Evolutionary conservation across 176 grass and related monocot genomes (phyloP).

Genomic region (bread wheat (Triticum aestivum)): DNA sequence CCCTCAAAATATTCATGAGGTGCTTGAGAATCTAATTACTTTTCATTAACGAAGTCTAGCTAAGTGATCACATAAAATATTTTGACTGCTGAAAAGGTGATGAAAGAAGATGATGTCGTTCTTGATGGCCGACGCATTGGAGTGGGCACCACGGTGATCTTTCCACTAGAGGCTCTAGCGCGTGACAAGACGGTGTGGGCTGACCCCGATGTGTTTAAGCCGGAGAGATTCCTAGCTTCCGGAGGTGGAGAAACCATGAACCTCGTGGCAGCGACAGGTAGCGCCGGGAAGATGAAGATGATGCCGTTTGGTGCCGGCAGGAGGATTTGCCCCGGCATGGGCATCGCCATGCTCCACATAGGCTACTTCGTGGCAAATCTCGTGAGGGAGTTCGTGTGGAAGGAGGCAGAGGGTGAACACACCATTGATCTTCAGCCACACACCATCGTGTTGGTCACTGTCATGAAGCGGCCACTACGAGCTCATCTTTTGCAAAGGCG

Average conservation of each 20-base stretch:
- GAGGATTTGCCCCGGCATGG: constrained; percentile 29
- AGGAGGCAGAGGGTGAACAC: background rate
- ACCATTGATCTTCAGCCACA: background rate
- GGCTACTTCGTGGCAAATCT: constrained; percentile 26
- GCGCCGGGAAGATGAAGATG: constrained; percentile 15
- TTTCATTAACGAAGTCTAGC: background rate
- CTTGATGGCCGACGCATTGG: background rate
- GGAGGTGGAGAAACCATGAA: constrained; percentile 20
- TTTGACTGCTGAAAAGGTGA: background rate
- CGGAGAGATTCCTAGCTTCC: constrained; percentile 53
- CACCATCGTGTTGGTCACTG: background rate
- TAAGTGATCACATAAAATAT: no score
- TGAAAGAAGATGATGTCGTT: background rate
- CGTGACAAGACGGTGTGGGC: constrained; percentile 5
- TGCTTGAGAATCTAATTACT: background rate
- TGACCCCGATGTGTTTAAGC: constrained; percentile 28
- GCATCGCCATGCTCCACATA: background rate
- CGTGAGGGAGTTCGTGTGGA: constrained; percentile 16
- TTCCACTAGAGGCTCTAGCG: background rate
- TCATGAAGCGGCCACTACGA: constrained; percentile 23
- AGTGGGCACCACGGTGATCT: background rate
- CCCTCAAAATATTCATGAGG: no score
- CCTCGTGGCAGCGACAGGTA: constrained; percentile 4
- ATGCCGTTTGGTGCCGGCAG: constrained; percentile 30
- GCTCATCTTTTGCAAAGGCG: background rate